These are phyloP conservation scores for Choanephora cucurbitarum DNA, from an alignment of 371 early-diverging fungal species.

Conservation along the genomic window DNA sequence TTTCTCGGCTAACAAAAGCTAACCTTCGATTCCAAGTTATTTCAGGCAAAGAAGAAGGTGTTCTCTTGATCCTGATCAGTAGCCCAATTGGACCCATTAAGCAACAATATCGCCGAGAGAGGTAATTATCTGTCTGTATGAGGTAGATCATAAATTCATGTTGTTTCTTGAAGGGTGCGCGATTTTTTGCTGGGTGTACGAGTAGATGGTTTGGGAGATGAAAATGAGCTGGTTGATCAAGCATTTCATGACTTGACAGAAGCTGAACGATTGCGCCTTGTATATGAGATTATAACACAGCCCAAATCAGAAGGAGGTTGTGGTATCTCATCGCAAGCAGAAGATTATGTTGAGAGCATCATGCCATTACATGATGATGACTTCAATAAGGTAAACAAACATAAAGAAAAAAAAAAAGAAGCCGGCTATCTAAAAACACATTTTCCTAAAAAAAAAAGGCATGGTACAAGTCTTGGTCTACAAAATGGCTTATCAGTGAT, in stretches of 20 bases:
- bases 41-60: conserved; percentile 35
- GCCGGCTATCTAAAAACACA: conserved; percentile 2
- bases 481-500: conserved; percentile 72
- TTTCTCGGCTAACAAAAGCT: conserved; percentile 26
- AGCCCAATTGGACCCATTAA: conserved; percentile 38
- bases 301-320: conserved; percentile 72
- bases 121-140: conserved; percentile 10
- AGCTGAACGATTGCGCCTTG: conserved; percentile 77
- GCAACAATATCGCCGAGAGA: conserved; percentile 30
- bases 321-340: conserved; percentile 56
- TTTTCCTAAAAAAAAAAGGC: conserved; percentile 33
- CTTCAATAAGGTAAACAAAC: conserved; percentile 64
- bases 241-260: conserved; percentile 46
- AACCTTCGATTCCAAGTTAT: conserved; percentile 40
- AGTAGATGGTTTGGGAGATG: conserved; percentile 36
- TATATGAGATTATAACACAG: conserved; percentile 72
- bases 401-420: not conserved
- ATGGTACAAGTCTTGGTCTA: conserved; percentile 81
- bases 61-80: conserved; percentile 32
- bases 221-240: conserved; percentile 15
- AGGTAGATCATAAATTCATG: not conserved
- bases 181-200: conserved; percentile 72
- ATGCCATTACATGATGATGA: conserved; percentile 77
- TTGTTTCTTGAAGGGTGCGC: conserved; percentile 44
- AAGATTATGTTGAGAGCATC: conserved; percentile 68